These are phyloP conservation scores for Nepenthes mirabilis DNA, from an alignment of 148 eudicot genomes.

Conservation along the genomic window DNA sequence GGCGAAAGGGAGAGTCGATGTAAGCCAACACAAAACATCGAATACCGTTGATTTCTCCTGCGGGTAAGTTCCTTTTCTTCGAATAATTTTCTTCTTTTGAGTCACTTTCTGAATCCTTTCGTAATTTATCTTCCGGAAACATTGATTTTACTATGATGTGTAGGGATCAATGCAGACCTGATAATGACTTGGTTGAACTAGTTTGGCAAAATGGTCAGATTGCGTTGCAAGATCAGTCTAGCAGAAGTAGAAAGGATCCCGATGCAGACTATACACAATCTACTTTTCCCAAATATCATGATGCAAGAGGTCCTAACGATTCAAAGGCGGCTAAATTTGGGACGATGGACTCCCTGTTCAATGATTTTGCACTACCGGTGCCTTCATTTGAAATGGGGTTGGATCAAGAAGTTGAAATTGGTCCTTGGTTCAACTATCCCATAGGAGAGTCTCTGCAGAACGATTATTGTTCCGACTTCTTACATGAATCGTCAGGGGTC, in stretches of 20 bases:
- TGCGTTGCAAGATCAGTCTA: constrained; percentile 7
- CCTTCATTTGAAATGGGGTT: constrained; percentile 38
- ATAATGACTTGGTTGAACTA: constrained; percentile 49
- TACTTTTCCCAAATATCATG: constrained; percentile 21
- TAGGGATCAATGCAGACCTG: constrained; percentile 33
- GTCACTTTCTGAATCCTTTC: neutral
- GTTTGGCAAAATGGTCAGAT: constrained; percentile 39
- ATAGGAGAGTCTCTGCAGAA: constrained; percentile 37
- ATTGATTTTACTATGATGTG: neutral
- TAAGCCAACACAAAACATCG: constrained; percentile 33
- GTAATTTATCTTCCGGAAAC: neutral
- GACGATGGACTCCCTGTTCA: constrained; percentile 20
- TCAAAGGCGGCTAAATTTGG: constrained; percentile 34
- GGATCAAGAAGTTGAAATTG: constrained; percentile 47
- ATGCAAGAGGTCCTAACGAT: constrained; percentile 15
- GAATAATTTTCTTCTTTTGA: neutral
- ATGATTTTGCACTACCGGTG: constrained; percentile 32
- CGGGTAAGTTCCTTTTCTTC: constrained; percentile 33
- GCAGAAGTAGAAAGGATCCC: constrained; percentile 20
- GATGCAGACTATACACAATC: constrained; percentile 27
- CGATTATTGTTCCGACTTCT: constrained; percentile 42
- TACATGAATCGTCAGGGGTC: constrained; percentile 63
- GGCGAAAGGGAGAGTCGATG: constrained; percentile 42
- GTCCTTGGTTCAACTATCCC: constrained; percentile 63
- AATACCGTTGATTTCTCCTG: constrained; percentile 29